Evolutionary conservation across 768 basidiomycete species (phyloP).

Genomic region (Lanmaoa rubissima): DNA sequence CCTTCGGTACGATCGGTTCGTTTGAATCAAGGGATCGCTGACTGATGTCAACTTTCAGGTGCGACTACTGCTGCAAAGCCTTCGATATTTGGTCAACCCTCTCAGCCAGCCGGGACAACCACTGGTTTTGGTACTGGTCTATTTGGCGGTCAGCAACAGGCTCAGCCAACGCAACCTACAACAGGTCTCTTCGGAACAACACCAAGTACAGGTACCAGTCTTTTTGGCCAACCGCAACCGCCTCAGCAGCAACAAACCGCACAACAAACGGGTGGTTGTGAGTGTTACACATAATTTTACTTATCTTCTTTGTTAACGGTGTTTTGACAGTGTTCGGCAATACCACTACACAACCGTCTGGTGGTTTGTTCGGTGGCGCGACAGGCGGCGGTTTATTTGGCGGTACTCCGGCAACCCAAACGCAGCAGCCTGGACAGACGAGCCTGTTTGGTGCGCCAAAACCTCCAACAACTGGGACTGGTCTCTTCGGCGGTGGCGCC

Average conservation of each 20-base stretch:
- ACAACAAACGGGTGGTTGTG: conserved; percentile 40
- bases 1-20: conserved; percentile 43
- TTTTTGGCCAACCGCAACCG: conserved; percentile 35
- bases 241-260: conserved; percentile 37
- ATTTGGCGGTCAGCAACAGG: conserved; percentile 28
- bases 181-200: conserved; percentile 32
- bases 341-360: conserved; percentile 27
- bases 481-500: conserved; percentile 51
- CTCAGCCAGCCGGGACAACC: conserved; percentile 38
- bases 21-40: neutral
- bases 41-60: conserved; percentile 23
- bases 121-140: conserved; percentile 36
- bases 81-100: conserved; percentile 47
- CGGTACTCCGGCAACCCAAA: conserved; percentile 35
- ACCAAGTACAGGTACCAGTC: conserved; percentile 21
- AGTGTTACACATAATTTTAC: conserved; percentile 10
- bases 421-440: conserved; percentile 36
- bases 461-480: conserved; percentile 31
- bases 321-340: conserved; percentile 37
- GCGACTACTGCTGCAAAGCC: conserved; percentile 40
- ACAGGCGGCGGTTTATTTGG: conserved; percentile 36
- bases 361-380: conserved; percentile 39
- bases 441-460: conserved; percentile 32
- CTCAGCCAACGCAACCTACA: conserved; percentile 25
- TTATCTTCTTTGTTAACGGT: conserved; percentile 5